Base-by-base conservation (phyloP, 345 rosid species). In the Gossypium longicalyx region DNA sequence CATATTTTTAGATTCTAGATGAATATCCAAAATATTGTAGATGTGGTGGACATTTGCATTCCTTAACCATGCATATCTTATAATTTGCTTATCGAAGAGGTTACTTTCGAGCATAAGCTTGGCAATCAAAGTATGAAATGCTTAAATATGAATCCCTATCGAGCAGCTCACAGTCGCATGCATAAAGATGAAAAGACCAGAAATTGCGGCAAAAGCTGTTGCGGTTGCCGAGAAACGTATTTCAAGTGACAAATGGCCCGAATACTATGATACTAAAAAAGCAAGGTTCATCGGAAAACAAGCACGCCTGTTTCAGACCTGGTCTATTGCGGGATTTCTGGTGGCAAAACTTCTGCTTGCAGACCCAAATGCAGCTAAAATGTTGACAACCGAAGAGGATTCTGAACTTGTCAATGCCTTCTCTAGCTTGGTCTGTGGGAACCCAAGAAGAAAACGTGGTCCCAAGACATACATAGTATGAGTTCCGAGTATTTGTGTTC, bases 221-320 rank as follows among this genome's bases (percentile, higher is more conserved):
- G 76, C 84, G 78, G 74, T 93, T 70, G 97, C 91, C 0, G 97
- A 89, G 85, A 88, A 82, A 71, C 82, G 88, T 51, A 73, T 91
- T 63, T 81, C 93, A 4, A 52, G 80, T 71, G 97, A 94, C 84
- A 89, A 85, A 71, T 94, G 97, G 97, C 98, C 98, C 0, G 97
- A 94, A 74, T 91, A 94, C 81, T 94, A 92, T 47, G 97, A 94
- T 60, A 87, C 93, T 5, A 89, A 87, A 73, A 73, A 76, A 66
- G 94, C 81, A 71, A 89, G 92, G 79, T 90, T 94, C 60, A 90
- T 90, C 12, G 97, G 98, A n/a, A 94, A 94, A 80, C 98, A 94
- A 74, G 81, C 93, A 8, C 88, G 81, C 8, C 82, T 94, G 38
- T 90, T 80, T 82, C 97, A 94, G 74, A 89, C 97, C 0, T 94